Conservation (phyloP, 768 basidiomycete species). For the Dioszegia hungarica region DNA sequence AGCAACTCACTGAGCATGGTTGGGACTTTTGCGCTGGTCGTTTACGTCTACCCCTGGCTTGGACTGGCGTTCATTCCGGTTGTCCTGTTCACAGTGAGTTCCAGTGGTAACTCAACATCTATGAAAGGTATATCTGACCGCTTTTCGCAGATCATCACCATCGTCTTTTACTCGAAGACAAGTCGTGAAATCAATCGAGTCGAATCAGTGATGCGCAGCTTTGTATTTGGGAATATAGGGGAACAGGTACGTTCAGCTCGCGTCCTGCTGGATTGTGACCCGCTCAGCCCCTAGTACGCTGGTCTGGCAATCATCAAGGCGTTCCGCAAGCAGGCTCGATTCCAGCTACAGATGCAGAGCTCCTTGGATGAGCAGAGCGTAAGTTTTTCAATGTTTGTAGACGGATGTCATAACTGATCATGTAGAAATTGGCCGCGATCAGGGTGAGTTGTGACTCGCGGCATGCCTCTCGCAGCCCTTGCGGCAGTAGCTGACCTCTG, state of each 20-base stretch:
- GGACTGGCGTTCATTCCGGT: conserved; percentile 39
- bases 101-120: background rate
- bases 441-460: no score
- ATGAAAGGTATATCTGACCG: background rate
- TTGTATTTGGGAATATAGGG: conserved; percentile 31
- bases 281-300: background rate
- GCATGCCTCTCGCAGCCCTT: no score
- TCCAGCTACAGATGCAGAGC: conserved; percentile 5
- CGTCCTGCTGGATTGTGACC: background rate
- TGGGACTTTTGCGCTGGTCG: conserved; percentile 42
- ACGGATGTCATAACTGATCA: background rate
- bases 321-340: conserved; percentile 11
- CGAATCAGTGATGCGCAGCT: conserved; percentile 27
- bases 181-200: conserved; percentile 36
- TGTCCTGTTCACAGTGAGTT: conserved; percentile 20
- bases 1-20: conserved; percentile 32
- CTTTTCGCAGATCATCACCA: conserved; percentile 12
- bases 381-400: background rate
- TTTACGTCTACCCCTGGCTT: conserved; percentile 38
- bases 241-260: conserved; percentile 25
- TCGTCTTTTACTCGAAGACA: conserved; percentile 26
- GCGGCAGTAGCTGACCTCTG: no score
- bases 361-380: conserved; percentile 13
- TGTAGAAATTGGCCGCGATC: conserved; percentile 12
- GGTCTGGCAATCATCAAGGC: conserved; percentile 20